phyloP scores from a whole-genome alignment of 108 stramenopile species.

The Fragilariopsis cylindrus region DNA sequence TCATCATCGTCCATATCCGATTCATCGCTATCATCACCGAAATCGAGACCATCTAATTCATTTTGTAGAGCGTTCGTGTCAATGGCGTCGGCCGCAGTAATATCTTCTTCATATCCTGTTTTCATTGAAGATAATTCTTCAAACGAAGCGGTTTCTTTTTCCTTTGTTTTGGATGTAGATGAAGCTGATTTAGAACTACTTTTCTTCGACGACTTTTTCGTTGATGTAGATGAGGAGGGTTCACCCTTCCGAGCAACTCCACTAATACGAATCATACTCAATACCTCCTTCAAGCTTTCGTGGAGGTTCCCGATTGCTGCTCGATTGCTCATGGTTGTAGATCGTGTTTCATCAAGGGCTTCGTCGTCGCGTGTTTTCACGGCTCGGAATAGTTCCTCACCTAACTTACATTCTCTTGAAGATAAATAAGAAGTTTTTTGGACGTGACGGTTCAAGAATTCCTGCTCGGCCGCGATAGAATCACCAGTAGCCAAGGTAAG shows the following conservation, averaged over 20 bases:
- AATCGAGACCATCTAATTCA: conserved; percentile 51
- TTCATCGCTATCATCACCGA: conserved; percentile 45
- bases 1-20: conserved; percentile 47
- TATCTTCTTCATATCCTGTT: conserved; percentile 47
- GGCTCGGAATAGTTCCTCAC: conserved; percentile 87
- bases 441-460: conserved; percentile 83
- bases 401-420: conserved; percentile 84
- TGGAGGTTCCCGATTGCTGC: conserved; percentile 71
- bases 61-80: conserved; percentile 31
- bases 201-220: background rate
- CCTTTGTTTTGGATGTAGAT: background rate
- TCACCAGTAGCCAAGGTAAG: conserved; percentile 83
- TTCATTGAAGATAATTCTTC: conserved; percentile 31
- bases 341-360: conserved; percentile 71
- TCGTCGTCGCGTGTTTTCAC: conserved; percentile 67
- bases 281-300: conserved; percentile 51
- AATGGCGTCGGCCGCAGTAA: conserved; percentile 6
- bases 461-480: conserved; percentile 69
- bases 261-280: conserved; percentile 59
- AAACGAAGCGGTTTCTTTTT: conserved; percentile 29
- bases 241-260: conserved; percentile 56
- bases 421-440: conserved; percentile 73
- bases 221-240: background rate
- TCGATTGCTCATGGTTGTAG: conserved; percentile 56
- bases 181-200: background rate